Evolutionary conservation across 257 asterid genomes (phyloP).

Genomic region (Cynanchum wilfordii): DNA sequence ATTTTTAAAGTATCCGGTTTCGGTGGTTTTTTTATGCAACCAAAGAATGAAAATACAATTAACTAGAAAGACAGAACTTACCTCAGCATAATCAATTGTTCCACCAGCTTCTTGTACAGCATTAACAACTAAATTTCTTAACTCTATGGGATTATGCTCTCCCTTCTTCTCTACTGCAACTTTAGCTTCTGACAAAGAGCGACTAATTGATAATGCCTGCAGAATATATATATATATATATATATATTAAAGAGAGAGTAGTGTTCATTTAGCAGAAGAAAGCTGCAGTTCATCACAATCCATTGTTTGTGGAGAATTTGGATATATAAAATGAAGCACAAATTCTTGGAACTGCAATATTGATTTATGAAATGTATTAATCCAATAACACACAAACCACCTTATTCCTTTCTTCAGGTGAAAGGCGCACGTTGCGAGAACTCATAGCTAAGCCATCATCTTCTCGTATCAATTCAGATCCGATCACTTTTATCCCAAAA

Average conservation of each 20-base stretch:
- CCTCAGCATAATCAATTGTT: slow-evolving; percentile 85
- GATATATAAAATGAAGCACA: background rate
- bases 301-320: background rate
- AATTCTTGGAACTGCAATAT: background rate
- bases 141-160: slow-evolving; percentile 40
- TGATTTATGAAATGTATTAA: background rate
- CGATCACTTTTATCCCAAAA: slow-evolving; percentile 68
- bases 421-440: slow-evolving; percentile 80
- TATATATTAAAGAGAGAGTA: background rate
- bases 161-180: slow-evolving; percentile 53
- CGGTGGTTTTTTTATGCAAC: background rate
- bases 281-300: background rate
- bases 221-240: background rate
- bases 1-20: background rate
- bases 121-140: slow-evolving; percentile 43
- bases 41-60: background rate
- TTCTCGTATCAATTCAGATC: slow-evolving; percentile 67
- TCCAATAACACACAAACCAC: slow-evolving; percentile 25
- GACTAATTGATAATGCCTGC: slow-evolving; percentile 76
- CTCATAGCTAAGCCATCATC: slow-evolving; percentile 94
- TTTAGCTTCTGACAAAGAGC: slow-evolving; percentile 55
- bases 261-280: background rate
- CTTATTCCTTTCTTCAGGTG: slow-evolving; percentile 66
- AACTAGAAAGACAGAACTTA: slow-evolving; percentile 19
- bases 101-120: slow-evolving; percentile 69